These are phyloP conservation scores for Globisporangium splendens DNA, from an alignment of 352 stramenopile genomes.

Conservation along the genomic window DNA sequence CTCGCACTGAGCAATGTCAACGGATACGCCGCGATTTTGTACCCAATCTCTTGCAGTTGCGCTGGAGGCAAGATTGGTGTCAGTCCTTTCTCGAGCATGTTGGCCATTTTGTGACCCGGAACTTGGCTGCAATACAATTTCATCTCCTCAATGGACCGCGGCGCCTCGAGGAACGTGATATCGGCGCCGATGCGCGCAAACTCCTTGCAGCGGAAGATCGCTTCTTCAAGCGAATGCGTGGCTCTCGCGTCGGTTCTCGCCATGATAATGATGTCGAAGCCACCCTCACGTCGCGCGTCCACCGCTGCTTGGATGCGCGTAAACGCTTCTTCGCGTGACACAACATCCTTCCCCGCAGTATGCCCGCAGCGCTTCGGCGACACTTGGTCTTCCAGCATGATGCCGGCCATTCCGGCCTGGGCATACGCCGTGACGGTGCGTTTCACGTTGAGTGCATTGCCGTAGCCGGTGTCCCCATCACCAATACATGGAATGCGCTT, in stretches of 20 bases:
- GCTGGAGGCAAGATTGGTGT: conserved; percentile 87
- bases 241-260: conserved; percentile 91
- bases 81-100: conserved; percentile 88
- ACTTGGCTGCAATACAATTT: conserved; percentile 88
- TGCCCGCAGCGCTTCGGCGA: conserved; percentile 92
- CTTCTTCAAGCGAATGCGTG: conserved; percentile 89
- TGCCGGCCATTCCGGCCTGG: conserved; percentile 88
- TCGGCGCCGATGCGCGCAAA: conserved; percentile 91
- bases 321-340: conserved; percentile 85
- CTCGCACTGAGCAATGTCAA: conserved; percentile 91
- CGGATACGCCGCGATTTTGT: conserved; percentile 93
- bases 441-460: conserved; percentile 93
- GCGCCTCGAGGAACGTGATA: conserved; percentile 95
- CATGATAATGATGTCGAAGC: conserved; percentile 92
- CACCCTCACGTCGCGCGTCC: conserved; percentile 83
- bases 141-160: conserved; percentile 90
- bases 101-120: conserved; percentile 84
- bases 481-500: conserved; percentile 62
- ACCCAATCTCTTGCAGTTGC: conserved; percentile 90
- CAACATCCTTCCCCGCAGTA: conserved; percentile 88
- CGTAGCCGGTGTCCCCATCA: conserved; percentile 91
- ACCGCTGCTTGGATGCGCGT: conserved; percentile 84
- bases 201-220: conserved; percentile 88
- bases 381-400: conserved; percentile 95
- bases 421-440: conserved; percentile 89